phyloP scores from a whole-genome alignment of 495 filamentous ascomycete genomes.

The Penicillium cosmopolitanum region DNA sequence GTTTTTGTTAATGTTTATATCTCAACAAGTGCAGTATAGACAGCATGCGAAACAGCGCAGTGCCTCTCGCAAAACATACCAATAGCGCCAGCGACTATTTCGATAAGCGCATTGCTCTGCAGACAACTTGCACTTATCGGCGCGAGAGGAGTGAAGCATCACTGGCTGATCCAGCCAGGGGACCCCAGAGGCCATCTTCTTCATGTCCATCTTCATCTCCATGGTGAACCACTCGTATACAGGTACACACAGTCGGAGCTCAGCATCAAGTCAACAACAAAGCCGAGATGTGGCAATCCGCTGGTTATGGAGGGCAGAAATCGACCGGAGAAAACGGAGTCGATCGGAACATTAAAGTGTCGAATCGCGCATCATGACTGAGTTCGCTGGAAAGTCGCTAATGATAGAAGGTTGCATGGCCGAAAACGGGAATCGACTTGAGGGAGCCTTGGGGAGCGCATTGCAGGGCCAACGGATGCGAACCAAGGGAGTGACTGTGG shows the following conservation, averaged over 20 bases:
- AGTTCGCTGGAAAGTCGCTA: not conserved
- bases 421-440: conserved; percentile 20
- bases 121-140: conserved; percentile 46
- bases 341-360: conserved; percentile 11
- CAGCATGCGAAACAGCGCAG: not conserved
- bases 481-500: conserved; percentile 2
- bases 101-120: conserved; percentile 52
- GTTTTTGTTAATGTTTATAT: not conserved
- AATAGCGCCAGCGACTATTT: conserved; percentile 50
- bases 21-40: not conserved
- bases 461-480: conserved; percentile 2
- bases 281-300: not conserved
- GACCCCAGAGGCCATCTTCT: conserved; percentile 11
- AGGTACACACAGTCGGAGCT: not conserved
- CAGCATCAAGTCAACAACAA: conserved; percentile 3
- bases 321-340: conserved; percentile 2
- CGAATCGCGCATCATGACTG: conserved; percentile 3
- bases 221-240: not conserved
- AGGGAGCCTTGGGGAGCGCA: not conserved
- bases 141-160: conserved; percentile 52
- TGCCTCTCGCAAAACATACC: conserved; percentile 30
- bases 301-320: conserved; percentile 2
- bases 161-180: conserved; percentile 53
- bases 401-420: not conserved
- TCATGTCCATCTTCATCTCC: conserved; percentile 29